Evolutionary conservation across 192 early-diverging fungal species (phyloP), one percentile per base, ranked within the genome.

Genomic region (Phycomyces blakesleeanus): DNA sequence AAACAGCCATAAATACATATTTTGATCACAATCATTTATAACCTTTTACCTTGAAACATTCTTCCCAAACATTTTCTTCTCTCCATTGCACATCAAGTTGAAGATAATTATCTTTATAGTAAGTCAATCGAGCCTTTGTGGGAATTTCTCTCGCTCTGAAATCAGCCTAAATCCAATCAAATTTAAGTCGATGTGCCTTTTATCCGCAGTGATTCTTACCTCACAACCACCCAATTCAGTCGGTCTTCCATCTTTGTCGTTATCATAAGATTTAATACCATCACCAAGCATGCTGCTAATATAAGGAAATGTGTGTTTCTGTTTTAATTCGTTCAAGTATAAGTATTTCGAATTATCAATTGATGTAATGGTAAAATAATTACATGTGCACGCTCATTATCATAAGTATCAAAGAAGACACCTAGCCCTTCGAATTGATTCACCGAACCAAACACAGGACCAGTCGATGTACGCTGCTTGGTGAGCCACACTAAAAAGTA

Each of bases 381-480:
- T 76, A 83, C 81, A 39, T 71, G 57, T 25, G 75, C 69, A 60
- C 86, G 72, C 58, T 87, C 78, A 71, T 98, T 97, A 47, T 90
- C 81, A 68, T 97, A 98, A 8, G 95, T 97, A 77, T 98, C 97
- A 69, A 99, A 97, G 68, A 98, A 93, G 58, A 99, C 73, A 21
- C 95, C 97, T 25, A 99, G 75, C 0, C 97, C 97, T 34, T 85
- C 83, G 73, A 98, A 98, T 51, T 87, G 72, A 71, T 97, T 93
- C 27, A 78, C 68, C 69, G 78, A 87, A 12, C 96, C 96, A 86
- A 97, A 96, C 47, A 97, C 94, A 27, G 91, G 87, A 0, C 96
- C 96, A 42, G 71, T 51, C 5, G 64, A 68, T 15, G 71, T 77
- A 41, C 89, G 80, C 42, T 96, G 85, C 61, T 83, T 83, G 18